Evolutionary conservation across 2,329 filamentous ascomycete genomes (phyloP).

Genomic region (Immersiporthe knoxdaviesiana): DNA sequence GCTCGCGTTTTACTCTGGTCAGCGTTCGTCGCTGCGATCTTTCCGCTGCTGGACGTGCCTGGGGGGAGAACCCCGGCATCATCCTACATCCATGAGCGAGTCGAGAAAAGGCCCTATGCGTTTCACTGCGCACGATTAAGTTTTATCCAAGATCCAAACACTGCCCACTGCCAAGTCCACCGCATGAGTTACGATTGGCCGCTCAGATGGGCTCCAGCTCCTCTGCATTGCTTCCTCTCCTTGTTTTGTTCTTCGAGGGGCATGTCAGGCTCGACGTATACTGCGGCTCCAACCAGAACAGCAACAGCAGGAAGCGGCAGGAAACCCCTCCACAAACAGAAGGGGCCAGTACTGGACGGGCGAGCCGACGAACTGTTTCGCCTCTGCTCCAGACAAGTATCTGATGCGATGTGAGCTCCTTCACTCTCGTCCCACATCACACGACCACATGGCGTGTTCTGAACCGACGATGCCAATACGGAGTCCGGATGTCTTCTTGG

Average conservation of each 20-base stretch:
- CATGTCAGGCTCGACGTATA: conserved; percentile 13
- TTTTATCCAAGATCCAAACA: conserved; percentile 17
- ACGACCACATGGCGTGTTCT: neutral
- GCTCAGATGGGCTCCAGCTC: conserved; percentile 22
- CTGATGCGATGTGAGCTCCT: neutral
- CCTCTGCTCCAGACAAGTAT: conserved; percentile 12
- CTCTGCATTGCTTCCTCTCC: conserved; percentile 1
- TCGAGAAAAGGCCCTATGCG: conserved; percentile 11
- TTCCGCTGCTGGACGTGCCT: neutral
- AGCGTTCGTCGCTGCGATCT: neutral
- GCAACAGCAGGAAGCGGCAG: conserved; percentile 14
- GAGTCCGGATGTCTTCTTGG: conserved; percentile 12
- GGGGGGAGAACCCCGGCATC: neutral
- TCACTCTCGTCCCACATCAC: conserved; percentile 8
- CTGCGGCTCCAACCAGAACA: neutral
- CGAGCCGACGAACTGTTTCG: conserved; percentile 19
- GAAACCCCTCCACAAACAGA: neutral
- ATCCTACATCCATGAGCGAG: neutral
- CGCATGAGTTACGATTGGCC: conserved; percentile 26
- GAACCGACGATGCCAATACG: conserved; percentile 15
- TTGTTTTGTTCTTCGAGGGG: conserved; percentile 2
- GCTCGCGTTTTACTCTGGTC: neutral
- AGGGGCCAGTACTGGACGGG: conserved; percentile 7
- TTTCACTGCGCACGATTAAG: conserved; percentile 23
- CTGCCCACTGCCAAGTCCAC: conserved; percentile 13